Conservation (phyloP, 2,329 filamentous ascomycete species). For the Alternaria hordeiaustralica region DNA sequence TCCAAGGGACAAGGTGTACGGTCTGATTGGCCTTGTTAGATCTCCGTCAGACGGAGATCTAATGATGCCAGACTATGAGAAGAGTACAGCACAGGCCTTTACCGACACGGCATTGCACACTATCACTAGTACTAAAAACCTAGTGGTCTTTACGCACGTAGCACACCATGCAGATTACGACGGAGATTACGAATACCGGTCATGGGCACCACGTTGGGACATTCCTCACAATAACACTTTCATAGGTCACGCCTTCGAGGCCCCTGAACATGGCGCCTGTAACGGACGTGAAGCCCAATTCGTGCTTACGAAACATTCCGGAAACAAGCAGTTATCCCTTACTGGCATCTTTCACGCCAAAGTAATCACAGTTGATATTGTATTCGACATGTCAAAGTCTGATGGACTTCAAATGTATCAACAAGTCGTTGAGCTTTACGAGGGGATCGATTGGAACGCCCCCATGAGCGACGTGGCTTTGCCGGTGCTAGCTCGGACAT, state of each 20-base stretch:
- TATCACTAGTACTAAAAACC: background rate
- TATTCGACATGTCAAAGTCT: background rate
- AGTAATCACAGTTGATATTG: fast-evolving
- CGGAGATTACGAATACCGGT: background rate
- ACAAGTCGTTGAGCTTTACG: background rate
- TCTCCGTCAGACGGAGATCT: fast-evolving
- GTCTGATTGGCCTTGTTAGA: background rate
- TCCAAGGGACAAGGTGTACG: slow-evolving; percentile 14
- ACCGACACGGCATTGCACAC: background rate
- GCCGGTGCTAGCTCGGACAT: background rate
- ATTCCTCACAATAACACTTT: too few relatives aligned
- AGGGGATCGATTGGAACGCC: background rate
- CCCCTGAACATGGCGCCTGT: background rate
- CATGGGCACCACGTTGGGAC: background rate
- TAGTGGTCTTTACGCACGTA: background rate
- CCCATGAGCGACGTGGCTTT: background rate
- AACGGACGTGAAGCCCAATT: background rate
- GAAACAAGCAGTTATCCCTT: background rate
- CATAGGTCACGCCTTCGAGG: too few relatives aligned
- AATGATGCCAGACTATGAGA: slow-evolving; percentile 2
- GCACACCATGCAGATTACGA: background rate
- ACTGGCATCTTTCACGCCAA: background rate
- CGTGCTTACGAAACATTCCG: fast-evolving
- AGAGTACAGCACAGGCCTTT: background rate
- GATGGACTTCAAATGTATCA: background rate